A percentile compares a stretch with the other conserved stretches of the same genome.
Conservation (phyloP, 306 rosid species). For the Corylus heterophylla region DNA sequence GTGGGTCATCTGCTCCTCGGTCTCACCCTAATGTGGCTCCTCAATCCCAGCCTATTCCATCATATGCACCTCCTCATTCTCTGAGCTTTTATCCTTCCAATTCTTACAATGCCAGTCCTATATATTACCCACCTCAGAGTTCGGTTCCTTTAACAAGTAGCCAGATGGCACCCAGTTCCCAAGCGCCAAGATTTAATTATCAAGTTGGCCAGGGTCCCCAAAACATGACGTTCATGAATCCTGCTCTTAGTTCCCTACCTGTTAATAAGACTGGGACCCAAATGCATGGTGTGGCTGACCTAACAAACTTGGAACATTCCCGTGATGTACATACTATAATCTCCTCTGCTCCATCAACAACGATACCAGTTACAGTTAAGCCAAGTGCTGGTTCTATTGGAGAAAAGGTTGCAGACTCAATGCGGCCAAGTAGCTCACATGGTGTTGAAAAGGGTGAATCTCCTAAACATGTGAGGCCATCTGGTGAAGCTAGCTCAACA, state of each 20-base stretch:
- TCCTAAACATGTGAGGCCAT: constrained; percentile 37
- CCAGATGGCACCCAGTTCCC: constrained; percentile 66
- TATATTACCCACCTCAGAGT: constrained; percentile 42
- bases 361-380: constrained; percentile 48
- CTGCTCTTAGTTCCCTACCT: constrained; percentile 40
- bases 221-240: constrained; percentile 45
- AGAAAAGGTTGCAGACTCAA: constrained; percentile 41
- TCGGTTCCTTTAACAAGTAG: constrained; percentile 63
- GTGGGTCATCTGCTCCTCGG: constrained; percentile 61
- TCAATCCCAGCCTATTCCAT: constrained; percentile 66
- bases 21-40: constrained; percentile 56
- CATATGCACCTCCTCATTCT: constrained; percentile 53
- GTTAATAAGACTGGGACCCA: constrained; percentile 53
- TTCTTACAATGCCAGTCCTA: constrained; percentile 43
- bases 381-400: constrained; percentile 40
- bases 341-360: constrained; percentile 39
- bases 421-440: constrained; percentile 30
- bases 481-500: constrained; percentile 41
- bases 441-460: constrained; percentile 50
- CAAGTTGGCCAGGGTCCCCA: constrained; percentile 58
- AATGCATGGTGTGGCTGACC: constrained; percentile 42
- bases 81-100: constrained; percentile 43
- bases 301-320: constrained; percentile 48
- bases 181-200: constrained; percentile 62
- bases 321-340: constrained; percentile 43